Percentiles rank a stretch among this genome's conserved stretches.
Conservation (phyloP, 768 basidiomycete genomes). For the Tephrocybe sp. region DNA sequence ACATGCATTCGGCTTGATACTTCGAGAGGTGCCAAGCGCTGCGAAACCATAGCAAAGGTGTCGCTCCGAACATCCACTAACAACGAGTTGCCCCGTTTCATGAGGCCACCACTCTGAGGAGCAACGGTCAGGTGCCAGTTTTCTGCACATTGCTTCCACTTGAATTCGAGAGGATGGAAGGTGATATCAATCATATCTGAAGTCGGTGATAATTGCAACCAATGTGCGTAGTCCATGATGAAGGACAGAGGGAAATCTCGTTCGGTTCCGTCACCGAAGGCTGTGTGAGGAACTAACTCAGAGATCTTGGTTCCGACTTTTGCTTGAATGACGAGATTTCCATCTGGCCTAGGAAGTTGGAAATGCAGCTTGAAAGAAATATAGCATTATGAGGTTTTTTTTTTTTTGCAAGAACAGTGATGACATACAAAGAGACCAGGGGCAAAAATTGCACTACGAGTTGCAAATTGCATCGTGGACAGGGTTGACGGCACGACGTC, state of each 20-base stretch:
- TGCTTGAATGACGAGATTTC: constrained; percentile 31
- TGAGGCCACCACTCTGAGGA: constrained; percentile 4
- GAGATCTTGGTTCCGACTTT: constrained; percentile 15
- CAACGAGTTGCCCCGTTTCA: constrained; percentile 6
- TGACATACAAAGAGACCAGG: constrained; percentile 18
- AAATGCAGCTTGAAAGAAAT: constrained; percentile 31
- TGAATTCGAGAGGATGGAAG: constrained; percentile 28
- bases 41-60: constrained; percentile 22
- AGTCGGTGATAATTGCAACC: constrained; percentile 25
- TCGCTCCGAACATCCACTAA: constrained; percentile 28
- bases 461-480: constrained; percentile 10
- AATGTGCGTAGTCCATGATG: constrained; percentile 30
- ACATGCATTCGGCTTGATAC: constrained; percentile 14
- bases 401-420: constrained; percentile 4
- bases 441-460: constrained; percentile 1
- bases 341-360: constrained; percentile 12
- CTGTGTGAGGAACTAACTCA: constrained; percentile 34
- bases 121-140: constrained; percentile 31
- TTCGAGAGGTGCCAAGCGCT: constrained; percentile 21
- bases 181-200: constrained; percentile 22
- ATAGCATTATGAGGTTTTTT: not conserved
- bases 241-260: constrained; percentile 31
- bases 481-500: constrained; percentile 9
- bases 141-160: constrained; percentile 25
- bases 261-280: constrained; percentile 10